These are phyloP conservation scores for Diaporthe capsici DNA, from an alignment of 2,329 filamentous ascomycete species.

Conservation along the genomic window DNA sequence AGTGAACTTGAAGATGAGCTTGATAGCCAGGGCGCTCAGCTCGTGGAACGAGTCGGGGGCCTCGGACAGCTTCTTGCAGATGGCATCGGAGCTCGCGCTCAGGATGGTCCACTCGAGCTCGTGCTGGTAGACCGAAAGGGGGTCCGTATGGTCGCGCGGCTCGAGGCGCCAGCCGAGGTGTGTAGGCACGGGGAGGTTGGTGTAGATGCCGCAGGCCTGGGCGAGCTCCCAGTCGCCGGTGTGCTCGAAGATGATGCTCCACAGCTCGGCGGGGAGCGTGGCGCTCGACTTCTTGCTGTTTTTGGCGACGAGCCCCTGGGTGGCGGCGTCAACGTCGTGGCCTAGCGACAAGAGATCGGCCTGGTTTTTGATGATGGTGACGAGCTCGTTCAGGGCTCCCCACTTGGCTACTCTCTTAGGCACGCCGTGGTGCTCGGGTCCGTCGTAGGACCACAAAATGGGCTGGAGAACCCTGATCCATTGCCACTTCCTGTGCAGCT, in stretches of 20 bases:
- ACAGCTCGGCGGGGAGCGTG: conserved; percentile 85
- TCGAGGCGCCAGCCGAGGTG: conserved; percentile 73
- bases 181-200: conserved; percentile 78
- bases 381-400: conserved; percentile 78
- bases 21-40: conserved; percentile 85
- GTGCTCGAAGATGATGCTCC: conserved; percentile 88
- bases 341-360: conserved; percentile 82
- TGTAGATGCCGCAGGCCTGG: conserved; percentile 83
- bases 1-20: conserved; percentile 92
- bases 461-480: conserved; percentile 88
- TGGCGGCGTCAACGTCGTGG: conserved; percentile 74
- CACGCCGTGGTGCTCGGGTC: conserved; percentile 27
- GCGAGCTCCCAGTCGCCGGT: conserved; percentile 93
- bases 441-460: conserved; percentile 84
- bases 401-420: conserved; percentile 70
- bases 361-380: conserved; percentile 82
- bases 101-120: conserved; percentile 90
- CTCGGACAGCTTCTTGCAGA: conserved; percentile 80
- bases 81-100: conserved; percentile 76
- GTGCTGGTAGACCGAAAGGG: conserved; percentile 79
- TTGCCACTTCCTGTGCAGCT: conserved; percentile 86
- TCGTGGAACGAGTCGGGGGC: conserved; percentile 78
- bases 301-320: conserved; percentile 53
- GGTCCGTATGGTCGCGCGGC: conserved; percentile 72
- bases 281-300: conserved; percentile 53